These are phyloP conservation scores for Pleurotus tuber-regium DNA, from an alignment of 768 basidiomycete genomes.

Conservation along the genomic window DNA sequence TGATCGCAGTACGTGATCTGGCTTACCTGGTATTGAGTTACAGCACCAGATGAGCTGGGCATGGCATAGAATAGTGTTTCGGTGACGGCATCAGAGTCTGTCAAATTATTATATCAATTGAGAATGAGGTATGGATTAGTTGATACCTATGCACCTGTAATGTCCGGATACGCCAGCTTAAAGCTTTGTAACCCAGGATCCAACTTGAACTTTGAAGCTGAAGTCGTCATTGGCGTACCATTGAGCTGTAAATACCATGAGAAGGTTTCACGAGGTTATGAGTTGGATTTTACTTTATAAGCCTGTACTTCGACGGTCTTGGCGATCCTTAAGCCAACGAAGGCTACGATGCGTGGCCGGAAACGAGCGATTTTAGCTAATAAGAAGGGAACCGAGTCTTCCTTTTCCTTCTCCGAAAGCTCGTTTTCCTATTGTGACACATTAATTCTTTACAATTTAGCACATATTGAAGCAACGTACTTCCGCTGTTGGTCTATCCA, in stretches of 20 bases:
- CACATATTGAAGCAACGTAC: constrained; percentile 30
- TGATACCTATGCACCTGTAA: constrained; percentile 12
- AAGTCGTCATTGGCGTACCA: neutral
- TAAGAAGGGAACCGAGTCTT: constrained; percentile 51
- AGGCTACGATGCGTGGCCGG: constrained; percentile 69
- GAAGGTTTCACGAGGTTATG: neutral
- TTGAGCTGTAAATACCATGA: neutral
- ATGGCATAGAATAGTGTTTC: constrained; percentile 77
- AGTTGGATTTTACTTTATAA: neutral
- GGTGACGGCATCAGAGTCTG: neutral
- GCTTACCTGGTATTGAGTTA: constrained; percentile 68
- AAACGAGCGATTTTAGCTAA: constrained; percentile 55
- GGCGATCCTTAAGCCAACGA: constrained; percentile 72
- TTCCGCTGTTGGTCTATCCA: constrained; percentile 65
- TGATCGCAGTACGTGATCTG: neutral
- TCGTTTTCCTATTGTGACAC: constrained; percentile 48
- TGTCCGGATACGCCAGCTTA: constrained; percentile 41
- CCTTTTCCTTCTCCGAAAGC: constrained; percentile 50
- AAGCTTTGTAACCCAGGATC: constrained; percentile 44
- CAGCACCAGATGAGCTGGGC: constrained; percentile 75
- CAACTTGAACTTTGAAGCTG: neutral
- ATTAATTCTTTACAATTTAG: too few species aligned
- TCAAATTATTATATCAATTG: neutral
- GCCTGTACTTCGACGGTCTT: constrained; percentile 28
- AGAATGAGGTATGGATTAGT: neutral